Evolutionary conservation across 768 basidiomycete species (phyloP), one percentile per base, ranked within the genome.

Genomic region (Pleurotus giganteus): DNA sequence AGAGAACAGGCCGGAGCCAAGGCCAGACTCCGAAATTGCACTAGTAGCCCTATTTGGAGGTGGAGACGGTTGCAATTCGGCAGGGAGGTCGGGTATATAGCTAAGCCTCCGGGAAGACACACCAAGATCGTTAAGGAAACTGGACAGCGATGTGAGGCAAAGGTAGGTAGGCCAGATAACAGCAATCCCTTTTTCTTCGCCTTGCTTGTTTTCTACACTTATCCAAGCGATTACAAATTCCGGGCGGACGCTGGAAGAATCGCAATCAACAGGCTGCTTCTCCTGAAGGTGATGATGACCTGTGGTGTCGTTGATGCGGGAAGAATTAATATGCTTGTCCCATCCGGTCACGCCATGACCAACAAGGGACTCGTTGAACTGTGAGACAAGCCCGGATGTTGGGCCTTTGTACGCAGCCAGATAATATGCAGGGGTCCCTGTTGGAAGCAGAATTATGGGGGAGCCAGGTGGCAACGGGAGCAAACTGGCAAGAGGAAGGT

Each of bases 151-250:
- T 66, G 74, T 68, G 21, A 79, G 62, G 58, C 84, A 88, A 3
- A 92, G 78, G 1, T 73, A 68, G 2, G 78, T 68, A 1, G 91
- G 90, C 74, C 89, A 92, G 58, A 91, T 82, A 46, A 88, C 72
- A n/a, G 79, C 73, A 27, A 89, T 71, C 0, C 89, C 89, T 61
- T 90, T 91, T 59, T 89, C 88, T 65, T 91, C 89, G 28, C 87
- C 88, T 59, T 87, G 88, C 58, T 80, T 84, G 61, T 89, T 89
- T 66, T 89, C 82, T 17, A 91, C 85, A 28, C 77, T 79, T 32
- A 91, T 75, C 85, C 86, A 91, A 3, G 81, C 87, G 50, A 91
- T 83, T 42, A 89, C 67, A 65, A 83, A 89, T 15, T 62, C 57
- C 13, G 63, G 47, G 2, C 41, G 53, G 26, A 19, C 13, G 2